Percentiles rank a stretch among this genome's conserved stretches.
Evolutionary conservation across 306 rosid species (phyloP).

Genomic region (Potentilla sterilis): DNA sequence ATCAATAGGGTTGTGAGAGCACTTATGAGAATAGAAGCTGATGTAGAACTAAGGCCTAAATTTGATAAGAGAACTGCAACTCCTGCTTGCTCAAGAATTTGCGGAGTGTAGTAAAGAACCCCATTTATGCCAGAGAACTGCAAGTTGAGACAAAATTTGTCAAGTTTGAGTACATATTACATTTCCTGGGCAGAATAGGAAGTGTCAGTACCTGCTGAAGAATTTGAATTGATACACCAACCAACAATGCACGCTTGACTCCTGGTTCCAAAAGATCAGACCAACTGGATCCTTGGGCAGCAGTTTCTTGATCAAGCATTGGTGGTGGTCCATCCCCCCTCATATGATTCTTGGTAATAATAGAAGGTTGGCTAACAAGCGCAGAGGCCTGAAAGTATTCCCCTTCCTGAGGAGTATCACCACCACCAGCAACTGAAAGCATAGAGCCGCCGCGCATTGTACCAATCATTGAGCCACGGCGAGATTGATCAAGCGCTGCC

Average conservation of each 20-base stretch:
- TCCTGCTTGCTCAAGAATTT: conserved; percentile 47
- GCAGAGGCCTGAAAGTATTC: conserved; percentile 41
- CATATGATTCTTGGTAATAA: conserved; percentile 9
- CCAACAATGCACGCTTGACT: conserved; percentile 39
- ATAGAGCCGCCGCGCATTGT: conserved; percentile 27
- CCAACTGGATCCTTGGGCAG: conserved; percentile 32
- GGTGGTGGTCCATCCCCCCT: conserved; percentile 28
- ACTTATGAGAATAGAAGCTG: conserved; percentile 40
- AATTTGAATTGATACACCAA: conserved; percentile 37
- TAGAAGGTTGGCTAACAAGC: conserved; percentile 41
- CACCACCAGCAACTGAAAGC: conserved; percentile 33
- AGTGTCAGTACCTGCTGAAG: conserved; percentile 37
- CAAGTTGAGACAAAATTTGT: not conserved
- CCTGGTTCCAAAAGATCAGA: conserved; percentile 40
- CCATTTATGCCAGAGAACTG: conserved; percentile 50
- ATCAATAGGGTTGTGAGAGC: conserved; percentile 42
- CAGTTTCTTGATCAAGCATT: conserved; percentile 27
- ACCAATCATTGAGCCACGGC: conserved; percentile 21
- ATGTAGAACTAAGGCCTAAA: conserved; percentile 35
- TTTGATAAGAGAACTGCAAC: conserved; percentile 39
- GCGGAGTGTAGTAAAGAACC: conserved; percentile 44
- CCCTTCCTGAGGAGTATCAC: conserved; percentile 17
- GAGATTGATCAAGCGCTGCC: conserved; percentile 22
- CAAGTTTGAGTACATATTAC: not conserved
- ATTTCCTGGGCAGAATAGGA: not conserved